These are phyloP conservation scores for Blastobotrys muscicola DNA, from an alignment of 805 yeast species.

Conservation along the genomic window DNA sequence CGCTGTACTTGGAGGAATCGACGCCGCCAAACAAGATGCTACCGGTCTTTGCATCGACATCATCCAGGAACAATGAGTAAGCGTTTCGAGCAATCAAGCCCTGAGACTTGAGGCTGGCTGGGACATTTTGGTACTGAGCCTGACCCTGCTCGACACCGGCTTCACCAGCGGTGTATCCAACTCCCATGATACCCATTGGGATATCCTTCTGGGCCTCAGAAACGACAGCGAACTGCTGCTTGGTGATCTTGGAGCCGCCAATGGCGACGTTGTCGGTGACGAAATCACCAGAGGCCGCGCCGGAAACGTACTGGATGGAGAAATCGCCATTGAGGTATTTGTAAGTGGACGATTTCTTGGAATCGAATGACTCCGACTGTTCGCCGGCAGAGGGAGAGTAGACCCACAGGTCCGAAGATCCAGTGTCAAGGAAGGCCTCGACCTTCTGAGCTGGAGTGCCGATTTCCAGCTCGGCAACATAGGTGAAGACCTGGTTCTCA, in stretches of 20 bases:
- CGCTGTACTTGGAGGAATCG: conserved; percentile 23
- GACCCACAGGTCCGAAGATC: conserved; percentile 60
- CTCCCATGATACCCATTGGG: conserved; percentile 24
- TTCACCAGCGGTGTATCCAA: conserved; percentile 28
- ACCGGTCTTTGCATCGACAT: conserved; percentile 27
- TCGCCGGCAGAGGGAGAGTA: conserved; percentile 10
- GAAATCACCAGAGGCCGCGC: conserved; percentile 73
- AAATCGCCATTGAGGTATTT: conserved; percentile 76
- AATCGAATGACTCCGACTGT: conserved; percentile 5
- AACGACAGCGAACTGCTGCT: conserved; percentile 47
- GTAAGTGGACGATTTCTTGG: conserved; percentile 51
- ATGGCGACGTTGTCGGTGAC: conserved; percentile 62
- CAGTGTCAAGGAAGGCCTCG: conserved; percentile 56
- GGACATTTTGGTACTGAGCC: conserved; percentile 49
- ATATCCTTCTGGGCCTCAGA: conserved; percentile 8
- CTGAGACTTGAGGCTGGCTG: conserved; percentile 43
- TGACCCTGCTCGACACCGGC: conserved; percentile 13
- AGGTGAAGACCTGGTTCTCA: conserved; percentile 5
- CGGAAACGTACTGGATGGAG: conserved; percentile 86
- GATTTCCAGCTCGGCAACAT: conserved; percentile 15
- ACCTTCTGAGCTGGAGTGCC: conserved; percentile 50
- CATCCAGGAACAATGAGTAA: conserved; percentile 39
- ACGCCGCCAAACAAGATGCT: conserved; percentile 39
- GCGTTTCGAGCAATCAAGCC: conserved; percentile 34
- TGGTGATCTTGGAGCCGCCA: conserved; percentile 57